phyloP scores from a whole-genome alignment of 23 red algal species.

The Gracilaria domingensis region DNA sequence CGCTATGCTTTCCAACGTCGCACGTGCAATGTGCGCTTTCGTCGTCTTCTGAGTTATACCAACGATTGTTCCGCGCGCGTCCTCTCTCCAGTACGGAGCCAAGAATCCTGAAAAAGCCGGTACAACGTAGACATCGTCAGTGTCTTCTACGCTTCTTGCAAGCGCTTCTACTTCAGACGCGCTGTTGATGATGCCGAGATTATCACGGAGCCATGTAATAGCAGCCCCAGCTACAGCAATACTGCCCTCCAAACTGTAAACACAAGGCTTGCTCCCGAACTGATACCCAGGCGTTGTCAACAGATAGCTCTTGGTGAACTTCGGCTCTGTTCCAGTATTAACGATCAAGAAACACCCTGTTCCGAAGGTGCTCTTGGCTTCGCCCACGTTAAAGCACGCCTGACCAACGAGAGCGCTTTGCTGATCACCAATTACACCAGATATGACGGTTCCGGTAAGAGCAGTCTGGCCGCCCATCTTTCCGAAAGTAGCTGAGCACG shows the following conservation, averaged over 20 bases:
- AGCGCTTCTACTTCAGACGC: slow-evolving; percentile 75
- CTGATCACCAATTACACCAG: slow-evolving; percentile 95
- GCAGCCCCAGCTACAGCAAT: slow-evolving; percentile 85
- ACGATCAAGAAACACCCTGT: slow-evolving; percentile 96
- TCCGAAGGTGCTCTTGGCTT: slow-evolving; percentile 92
- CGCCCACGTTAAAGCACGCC: slow-evolving; percentile 70
- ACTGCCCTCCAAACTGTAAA: slow-evolving; percentile 88
- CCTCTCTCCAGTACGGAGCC: slow-evolving; percentile 87
- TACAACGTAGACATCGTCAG: slow-evolving; percentile 87
- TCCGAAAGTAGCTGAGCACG: slow-evolving; percentile 80
- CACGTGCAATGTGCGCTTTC: slow-evolving; percentile 85
- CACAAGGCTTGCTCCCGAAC: slow-evolving; percentile 54
- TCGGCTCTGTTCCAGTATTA: slow-evolving; percentile 75
- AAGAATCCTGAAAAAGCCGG: slow-evolving; percentile 92
- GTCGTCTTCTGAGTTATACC: slow-evolving; percentile 88
- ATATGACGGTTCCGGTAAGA: slow-evolving; percentile 71
- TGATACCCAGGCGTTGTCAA: slow-evolving; percentile 88
- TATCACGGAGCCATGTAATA: slow-evolving; percentile 83
- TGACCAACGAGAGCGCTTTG: slow-evolving; percentile 94
- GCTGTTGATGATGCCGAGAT: slow-evolving; percentile 73
- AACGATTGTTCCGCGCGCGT: slow-evolving; percentile 87
- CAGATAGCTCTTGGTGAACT: slow-evolving; percentile 65
- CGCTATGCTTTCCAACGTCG: slow-evolving; percentile 75
- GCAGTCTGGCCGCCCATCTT: slow-evolving; percentile 50
- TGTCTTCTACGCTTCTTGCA: slow-evolving; percentile 73